Conservation (phyloP, 805 yeast species). For the Schwanniomyces occidentalis region DNA sequence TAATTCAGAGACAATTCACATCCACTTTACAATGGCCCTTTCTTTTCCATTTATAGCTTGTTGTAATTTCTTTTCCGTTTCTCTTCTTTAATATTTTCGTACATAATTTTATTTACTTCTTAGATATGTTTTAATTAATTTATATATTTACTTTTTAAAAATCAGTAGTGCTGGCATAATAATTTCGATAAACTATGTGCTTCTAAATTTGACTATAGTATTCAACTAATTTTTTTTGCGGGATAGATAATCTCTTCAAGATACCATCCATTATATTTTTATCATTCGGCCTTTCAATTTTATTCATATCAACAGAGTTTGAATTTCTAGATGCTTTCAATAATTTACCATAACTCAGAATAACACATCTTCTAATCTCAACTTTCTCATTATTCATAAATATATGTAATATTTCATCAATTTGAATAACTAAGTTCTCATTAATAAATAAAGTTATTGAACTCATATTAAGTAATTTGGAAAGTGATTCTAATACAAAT, state of each 20-base stretch:
- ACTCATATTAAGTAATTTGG: slow-evolving; percentile 22
- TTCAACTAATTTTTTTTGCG: slow-evolving; percentile 50
- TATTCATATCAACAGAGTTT: slow-evolving; percentile 17
- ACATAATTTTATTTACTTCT: no score
- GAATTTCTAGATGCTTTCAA: slow-evolving; percentile 19
- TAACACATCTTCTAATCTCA: slow-evolving; percentile 36
- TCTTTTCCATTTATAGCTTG: slow-evolving; percentile 1
- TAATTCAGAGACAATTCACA: no score
- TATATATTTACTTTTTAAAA: slow-evolving; percentile 1
- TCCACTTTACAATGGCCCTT: no score
- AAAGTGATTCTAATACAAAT: slow-evolving; percentile 26
- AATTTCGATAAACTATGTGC: background rate
- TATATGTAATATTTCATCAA: slow-evolving; percentile 31
- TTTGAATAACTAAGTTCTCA: slow-evolving; percentile 15
- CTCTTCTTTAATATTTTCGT: no score
- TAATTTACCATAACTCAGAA: slow-evolving; percentile 39
- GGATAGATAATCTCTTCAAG: slow-evolving; percentile 36
- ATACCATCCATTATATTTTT: slow-evolving; percentile 22
- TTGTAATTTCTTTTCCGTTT: no score
- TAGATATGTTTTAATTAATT: background rate
- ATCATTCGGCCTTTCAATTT: slow-evolving; percentile 13
- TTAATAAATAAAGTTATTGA: slow-evolving; percentile 18
- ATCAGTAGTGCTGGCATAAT: slow-evolving; percentile 3
- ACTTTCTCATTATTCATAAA: slow-evolving; percentile 32
- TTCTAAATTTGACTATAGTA: slow-evolving; percentile 35